Conservation (phyloP, 371 early-diverging fungal genomes). For the Thermomucor indicae-seudaticae region DNA sequence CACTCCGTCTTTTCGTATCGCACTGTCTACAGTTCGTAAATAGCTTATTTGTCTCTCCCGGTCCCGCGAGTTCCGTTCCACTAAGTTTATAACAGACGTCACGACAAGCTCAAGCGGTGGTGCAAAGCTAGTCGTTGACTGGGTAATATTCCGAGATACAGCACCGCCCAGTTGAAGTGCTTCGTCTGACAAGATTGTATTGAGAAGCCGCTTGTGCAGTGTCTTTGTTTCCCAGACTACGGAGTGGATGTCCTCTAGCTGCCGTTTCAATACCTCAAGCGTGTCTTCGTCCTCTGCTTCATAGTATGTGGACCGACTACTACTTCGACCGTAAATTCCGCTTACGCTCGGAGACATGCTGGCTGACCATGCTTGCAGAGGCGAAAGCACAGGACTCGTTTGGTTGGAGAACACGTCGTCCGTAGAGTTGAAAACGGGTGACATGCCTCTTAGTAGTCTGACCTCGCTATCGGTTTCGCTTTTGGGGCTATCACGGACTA, state of each 20-base stretch:
- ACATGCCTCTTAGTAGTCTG: too few relatives aligned
- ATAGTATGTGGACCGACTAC: slow-evolving; percentile 17
- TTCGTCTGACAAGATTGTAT: slow-evolving; percentile 33
- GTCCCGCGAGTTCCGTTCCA: slow-evolving; percentile 35
- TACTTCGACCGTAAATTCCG: slow-evolving; percentile 19
- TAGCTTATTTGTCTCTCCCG: slow-evolving; percentile 36
- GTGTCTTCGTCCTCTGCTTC: slow-evolving; percentile 33
- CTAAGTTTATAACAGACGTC: slow-evolving; percentile 27
- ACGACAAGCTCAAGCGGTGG: slow-evolving; percentile 39
- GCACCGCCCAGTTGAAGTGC: slow-evolving; percentile 17
- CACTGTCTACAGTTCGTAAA: slow-evolving; percentile 25
- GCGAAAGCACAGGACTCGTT: slow-evolving; percentile 11
- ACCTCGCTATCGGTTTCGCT: too few relatives aligned
- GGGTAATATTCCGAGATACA: too few relatives aligned
- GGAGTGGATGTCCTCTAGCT: slow-evolving; percentile 38
- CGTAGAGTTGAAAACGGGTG: too few relatives aligned
- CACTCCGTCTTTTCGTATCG: slow-evolving; percentile 26
- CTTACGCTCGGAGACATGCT: background rate
- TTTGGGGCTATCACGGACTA: background rate
- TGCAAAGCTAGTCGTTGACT: too few relatives aligned
- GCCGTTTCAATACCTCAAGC: slow-evolving; percentile 38
- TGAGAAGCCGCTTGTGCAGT: slow-evolving; percentile 35
- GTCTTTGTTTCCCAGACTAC: slow-evolving; percentile 46
- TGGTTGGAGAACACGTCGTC: slow-evolving; percentile 10
- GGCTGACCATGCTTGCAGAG: slow-evolving; percentile 12